Conservation (phyloP, 1,284 basidiomycete species). For the Coniophora puteana region DNA sequence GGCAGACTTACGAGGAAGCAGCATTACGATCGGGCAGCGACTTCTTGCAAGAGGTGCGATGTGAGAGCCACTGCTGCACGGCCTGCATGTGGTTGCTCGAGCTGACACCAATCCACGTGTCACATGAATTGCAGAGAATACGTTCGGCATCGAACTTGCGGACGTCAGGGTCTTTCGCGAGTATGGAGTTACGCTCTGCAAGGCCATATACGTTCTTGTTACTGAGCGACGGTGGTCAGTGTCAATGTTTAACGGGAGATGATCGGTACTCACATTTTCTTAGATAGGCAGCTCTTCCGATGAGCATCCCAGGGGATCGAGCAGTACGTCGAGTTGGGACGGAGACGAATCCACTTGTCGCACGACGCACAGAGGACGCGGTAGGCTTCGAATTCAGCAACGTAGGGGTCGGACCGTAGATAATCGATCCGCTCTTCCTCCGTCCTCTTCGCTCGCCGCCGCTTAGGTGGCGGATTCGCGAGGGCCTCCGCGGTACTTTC, state of each 20-base stretch:
- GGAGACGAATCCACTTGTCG: constrained; percentile 77
- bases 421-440: constrained; percentile 77
- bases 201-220: constrained; percentile 48
- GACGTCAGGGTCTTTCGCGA: constrained; percentile 61
- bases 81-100: constrained; percentile 50
- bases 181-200: constrained; percentile 53
- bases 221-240: constrained; percentile 32
- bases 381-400: constrained; percentile 73
- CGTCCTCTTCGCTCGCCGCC: constrained; percentile 70
- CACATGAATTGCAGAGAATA: constrained; percentile 63
- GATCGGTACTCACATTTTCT: constrained; percentile 55
- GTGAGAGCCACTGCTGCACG: constrained; percentile 50
- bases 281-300: constrained; percentile 69
- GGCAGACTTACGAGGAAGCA: constrained; percentile 20
- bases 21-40: constrained; percentile 8
- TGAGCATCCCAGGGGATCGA: constrained; percentile 85
- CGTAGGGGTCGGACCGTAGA: constrained; percentile 69
- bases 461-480: constrained; percentile 47
- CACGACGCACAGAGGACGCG: constrained; percentile 73
- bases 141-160: constrained; percentile 70
- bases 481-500: constrained; percentile 36
- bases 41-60: constrained; percentile 45
- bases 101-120: constrained; percentile 56
- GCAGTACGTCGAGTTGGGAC: constrained; percentile 79
- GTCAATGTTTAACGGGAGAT: too few relatives aligned